A percentile compares a stretch with the other conserved stretches of the same genome.
Conservation (phyloP, 805 yeast species). For the Schizosaccharomyces cryophilus region DNA sequence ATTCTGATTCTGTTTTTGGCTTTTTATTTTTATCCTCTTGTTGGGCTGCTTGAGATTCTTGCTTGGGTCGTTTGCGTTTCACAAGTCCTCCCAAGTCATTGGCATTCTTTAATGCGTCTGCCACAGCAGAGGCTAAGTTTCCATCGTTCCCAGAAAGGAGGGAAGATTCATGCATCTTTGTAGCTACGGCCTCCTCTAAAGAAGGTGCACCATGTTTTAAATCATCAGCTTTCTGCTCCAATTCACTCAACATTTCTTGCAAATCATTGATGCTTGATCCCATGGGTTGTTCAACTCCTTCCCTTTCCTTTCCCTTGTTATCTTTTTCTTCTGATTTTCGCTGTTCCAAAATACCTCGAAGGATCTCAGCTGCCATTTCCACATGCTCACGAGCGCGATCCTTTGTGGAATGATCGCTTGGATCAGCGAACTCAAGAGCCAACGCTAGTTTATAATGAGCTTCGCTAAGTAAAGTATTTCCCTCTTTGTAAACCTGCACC, state of each 20-base stretch:
- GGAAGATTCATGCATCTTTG: background rate
- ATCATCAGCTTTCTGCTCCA: background rate
- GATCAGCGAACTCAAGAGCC: constrained; percentile 39
- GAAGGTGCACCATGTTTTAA: background rate
- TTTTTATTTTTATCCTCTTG: background rate
- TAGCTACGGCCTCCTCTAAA: background rate
- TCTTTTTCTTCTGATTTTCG: too few relatives aligned
- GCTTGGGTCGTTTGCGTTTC: background rate
- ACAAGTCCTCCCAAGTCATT: background rate
- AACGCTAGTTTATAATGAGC: constrained; percentile 59
- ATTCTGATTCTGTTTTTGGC: background rate
- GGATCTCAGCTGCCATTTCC: background rate
- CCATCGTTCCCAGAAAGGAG: background rate
- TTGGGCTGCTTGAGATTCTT: background rate
- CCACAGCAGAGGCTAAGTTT: background rate
- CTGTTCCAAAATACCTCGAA: background rate
- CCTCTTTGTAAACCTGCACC: constrained; percentile 24
- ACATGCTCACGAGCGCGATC: background rate
- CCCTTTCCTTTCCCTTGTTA: background rate
- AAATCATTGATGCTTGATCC: background rate
- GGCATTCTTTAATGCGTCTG: background rate
- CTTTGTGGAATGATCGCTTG: background rate
- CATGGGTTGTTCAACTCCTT: background rate
- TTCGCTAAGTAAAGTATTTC: constrained; percentile 27
- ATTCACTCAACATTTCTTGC: background rate